Percentiles rank a stretch among this genome's conserved stretches.
Conservation (phyloP, 2,329 filamentous ascomycete species). For the Aspergillus japonicus region DNA sequence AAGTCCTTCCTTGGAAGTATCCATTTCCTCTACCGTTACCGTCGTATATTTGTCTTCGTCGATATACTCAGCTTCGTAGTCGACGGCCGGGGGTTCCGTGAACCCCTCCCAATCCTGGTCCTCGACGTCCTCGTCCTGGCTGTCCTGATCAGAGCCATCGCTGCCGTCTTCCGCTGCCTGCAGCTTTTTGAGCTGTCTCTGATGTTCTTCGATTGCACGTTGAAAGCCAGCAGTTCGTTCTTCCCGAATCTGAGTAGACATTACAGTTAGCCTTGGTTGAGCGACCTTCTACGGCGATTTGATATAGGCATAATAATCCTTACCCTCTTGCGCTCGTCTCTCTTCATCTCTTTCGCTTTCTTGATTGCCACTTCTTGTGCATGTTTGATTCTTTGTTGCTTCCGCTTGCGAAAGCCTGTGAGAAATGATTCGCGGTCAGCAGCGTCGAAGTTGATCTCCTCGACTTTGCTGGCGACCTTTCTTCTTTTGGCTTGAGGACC, state of each 20-base stretch:
- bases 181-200: conserved; percentile 65
- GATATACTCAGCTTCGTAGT: conserved; percentile 89
- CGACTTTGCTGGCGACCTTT: conserved; percentile 60
- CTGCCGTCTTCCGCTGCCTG: conserved; percentile 40
- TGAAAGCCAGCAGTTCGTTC: conserved; percentile 79
- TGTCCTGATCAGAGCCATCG: conserved; percentile 26
- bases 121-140: conserved; percentile 37
- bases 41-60: conserved; percentile 96
- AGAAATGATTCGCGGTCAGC: conserved; percentile 80
- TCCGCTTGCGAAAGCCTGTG: conserved; percentile 96
- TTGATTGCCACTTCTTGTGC: conserved; percentile 80
- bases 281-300: neutral
- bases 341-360: conserved; percentile 73
- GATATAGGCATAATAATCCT: conserved; percentile 15
- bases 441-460: conserved; percentile 83
- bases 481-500: conserved; percentile 65
- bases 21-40: conserved; percentile 88
- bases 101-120: conserved; percentile 66
- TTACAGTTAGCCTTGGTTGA: neutral
- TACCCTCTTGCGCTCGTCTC: conserved; percentile 74
- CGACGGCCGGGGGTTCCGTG: conserved; percentile 54
- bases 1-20: conserved; percentile 71
- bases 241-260: conserved; percentile 67
- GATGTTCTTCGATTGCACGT: conserved; percentile 75
- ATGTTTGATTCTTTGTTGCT: conserved; percentile 77